Conservation (phyloP, 2,329 filamentous ascomycete genomes). For the Byssochlamys sp. region DNA sequence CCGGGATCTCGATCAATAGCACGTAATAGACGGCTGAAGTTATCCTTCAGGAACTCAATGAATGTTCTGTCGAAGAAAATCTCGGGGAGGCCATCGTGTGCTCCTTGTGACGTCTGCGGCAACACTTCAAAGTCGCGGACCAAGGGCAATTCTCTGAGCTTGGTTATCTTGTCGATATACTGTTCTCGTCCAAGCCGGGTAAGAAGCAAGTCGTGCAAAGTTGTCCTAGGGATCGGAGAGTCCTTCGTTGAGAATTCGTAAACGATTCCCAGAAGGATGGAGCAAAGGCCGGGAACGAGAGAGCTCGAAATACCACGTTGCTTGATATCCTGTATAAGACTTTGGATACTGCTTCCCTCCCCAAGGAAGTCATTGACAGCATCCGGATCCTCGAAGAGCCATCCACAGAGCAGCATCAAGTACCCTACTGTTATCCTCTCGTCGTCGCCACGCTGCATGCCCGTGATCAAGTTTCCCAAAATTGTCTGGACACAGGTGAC, state of each 20-base stretch:
- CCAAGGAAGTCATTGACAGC: slow-evolving; percentile 86
- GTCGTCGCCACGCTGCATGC: slow-evolving; percentile 66
- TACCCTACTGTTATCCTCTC: slow-evolving; percentile 73
- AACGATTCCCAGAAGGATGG: slow-evolving; percentile 72
- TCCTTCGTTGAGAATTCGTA: slow-evolving; percentile 98
- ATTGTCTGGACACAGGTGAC: slow-evolving; percentile 87
- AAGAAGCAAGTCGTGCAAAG: slow-evolving; percentile 67
- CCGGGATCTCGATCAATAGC: slow-evolving; percentile 86
- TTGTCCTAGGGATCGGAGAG: slow-evolving; percentile 74
- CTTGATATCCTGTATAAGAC: slow-evolving; percentile 65
- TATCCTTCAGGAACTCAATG: slow-evolving; percentile 90
- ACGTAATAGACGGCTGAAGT: slow-evolving; percentile 73
- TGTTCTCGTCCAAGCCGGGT: slow-evolving; percentile 73
- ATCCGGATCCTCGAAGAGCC: slow-evolving; percentile 85
- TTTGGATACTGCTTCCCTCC: slow-evolving; percentile 87
- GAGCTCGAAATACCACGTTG: slow-evolving; percentile 51
- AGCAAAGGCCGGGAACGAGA: slow-evolving; percentile 71
- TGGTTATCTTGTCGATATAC: slow-evolving; percentile 72
- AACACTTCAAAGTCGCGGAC: slow-evolving; percentile 85
- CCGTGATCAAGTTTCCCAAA: slow-evolving; percentile 72
- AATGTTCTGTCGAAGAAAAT: slow-evolving; percentile 80
- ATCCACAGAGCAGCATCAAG: slow-evolving; percentile 76
- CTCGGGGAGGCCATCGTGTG: slow-evolving; percentile 54
- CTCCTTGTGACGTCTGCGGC: slow-evolving; percentile 55
- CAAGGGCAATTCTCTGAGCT: slow-evolving; percentile 65